A percentile compares a stretch with the other conserved stretches of the same genome.
Conservation (phyloP, 2,329 filamentous ascomycete genomes). For the Venturia effusa region DNA sequence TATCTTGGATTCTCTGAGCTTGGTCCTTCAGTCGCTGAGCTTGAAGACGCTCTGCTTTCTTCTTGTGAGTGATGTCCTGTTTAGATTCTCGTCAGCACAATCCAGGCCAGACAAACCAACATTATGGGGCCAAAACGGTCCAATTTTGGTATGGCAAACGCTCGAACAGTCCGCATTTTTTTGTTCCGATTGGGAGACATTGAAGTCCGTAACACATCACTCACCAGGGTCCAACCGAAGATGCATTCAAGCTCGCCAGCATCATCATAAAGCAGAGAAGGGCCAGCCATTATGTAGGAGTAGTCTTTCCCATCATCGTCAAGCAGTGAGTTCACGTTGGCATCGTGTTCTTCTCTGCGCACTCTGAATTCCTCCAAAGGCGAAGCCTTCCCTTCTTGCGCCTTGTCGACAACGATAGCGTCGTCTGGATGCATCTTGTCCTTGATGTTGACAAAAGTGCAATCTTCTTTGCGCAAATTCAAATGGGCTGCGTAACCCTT, state of each 20-base stretch:
- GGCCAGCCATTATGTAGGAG: background rate
- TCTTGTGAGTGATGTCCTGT: conserved; percentile 31
- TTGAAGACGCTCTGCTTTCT: conserved; percentile 20
- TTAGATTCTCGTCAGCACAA: conserved; percentile 20
- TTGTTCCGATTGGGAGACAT: no score
- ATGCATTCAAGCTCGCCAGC: background rate
- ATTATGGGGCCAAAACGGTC: no score
- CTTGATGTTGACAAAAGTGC: background rate
- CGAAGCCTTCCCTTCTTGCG: background rate
- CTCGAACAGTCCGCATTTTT: no score
- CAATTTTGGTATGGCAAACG: no score
- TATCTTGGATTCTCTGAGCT: conserved; percentile 15
- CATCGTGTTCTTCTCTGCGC: background rate
- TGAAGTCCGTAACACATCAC: background rate
- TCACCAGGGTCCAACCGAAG: background rate
- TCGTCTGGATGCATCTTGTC: background rate
- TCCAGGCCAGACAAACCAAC: no score
- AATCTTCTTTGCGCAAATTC: background rate
- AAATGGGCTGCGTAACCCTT: background rate
- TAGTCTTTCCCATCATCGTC: background rate
- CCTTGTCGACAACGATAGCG: background rate
- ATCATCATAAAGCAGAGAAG: background rate
- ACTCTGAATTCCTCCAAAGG: background rate
- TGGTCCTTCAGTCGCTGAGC: conserved; percentile 23
- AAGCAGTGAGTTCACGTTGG: background rate